Conservation (phyloP, 257 asterid species). For the Orobanche coerulescens region DNA sequence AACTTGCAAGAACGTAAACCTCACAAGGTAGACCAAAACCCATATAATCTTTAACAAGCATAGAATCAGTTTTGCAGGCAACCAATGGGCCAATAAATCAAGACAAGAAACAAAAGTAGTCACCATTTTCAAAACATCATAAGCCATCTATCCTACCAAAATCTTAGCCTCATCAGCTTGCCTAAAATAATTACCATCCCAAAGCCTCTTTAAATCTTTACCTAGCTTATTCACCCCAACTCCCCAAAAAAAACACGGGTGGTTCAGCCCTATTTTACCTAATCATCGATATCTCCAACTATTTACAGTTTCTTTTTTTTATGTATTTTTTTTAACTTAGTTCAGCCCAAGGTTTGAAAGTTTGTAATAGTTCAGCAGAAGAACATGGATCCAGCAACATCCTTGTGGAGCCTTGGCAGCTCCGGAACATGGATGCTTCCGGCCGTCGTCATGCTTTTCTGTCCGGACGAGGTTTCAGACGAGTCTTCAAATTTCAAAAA, state of each 20-base stretch:
- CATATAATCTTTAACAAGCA: too few relatives aligned
- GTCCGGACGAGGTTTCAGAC: slow-evolving; percentile 52
- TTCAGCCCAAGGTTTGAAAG: neutral
- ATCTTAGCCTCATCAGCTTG: neutral
- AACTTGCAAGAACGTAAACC: too few relatives aligned
- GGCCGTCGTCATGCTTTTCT: slow-evolving; percentile 25
- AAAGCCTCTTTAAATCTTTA: slow-evolving; percentile 4
- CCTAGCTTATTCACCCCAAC: slow-evolving; percentile 2
- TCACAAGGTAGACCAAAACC: too few relatives aligned
- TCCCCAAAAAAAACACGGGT: too few relatives aligned
- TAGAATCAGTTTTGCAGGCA: too few relatives aligned
- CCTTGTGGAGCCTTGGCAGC: slow-evolving; percentile 68
- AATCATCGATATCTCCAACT: slow-evolving; percentile 1
- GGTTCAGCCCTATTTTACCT: neutral
- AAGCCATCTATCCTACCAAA: slow-evolving; percentile 13
- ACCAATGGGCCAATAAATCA: neutral
- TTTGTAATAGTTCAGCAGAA: slow-evolving; percentile 48
- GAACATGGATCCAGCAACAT: slow-evolving; percentile 82
- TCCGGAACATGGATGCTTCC: slow-evolving; percentile 40
- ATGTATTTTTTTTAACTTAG: neutral
- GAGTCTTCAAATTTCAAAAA: slow-evolving; percentile 61
- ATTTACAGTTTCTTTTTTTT: slow-evolving; percentile 23
- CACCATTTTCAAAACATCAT: neutral
- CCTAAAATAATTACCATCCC: neutral
- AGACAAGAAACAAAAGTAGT: neutral